Evolutionary conservation across 1,284 basidiomycete species (phyloP).

Genomic region (Laetiporus sulphureus): DNA sequence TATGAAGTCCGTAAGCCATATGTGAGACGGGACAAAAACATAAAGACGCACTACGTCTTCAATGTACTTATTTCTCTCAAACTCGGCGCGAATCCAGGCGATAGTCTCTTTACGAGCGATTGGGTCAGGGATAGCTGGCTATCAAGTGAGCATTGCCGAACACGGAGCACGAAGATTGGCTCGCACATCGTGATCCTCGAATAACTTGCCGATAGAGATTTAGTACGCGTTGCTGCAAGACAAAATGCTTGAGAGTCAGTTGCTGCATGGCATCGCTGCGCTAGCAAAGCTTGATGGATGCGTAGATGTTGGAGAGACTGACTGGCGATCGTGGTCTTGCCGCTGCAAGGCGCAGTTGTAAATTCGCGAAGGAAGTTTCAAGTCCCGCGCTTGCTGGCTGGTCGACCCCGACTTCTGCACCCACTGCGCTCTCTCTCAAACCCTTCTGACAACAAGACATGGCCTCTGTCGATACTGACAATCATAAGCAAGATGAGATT

Average conservation of each 20-base stretch:
- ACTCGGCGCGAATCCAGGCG: conserved; percentile 64
- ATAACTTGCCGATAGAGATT: conserved; percentile 58
- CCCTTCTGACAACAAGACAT: conserved; percentile 14
- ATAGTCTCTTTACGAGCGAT: conserved; percentile 57
- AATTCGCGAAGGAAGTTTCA: conserved; percentile 4
- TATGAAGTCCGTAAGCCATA: background rate
- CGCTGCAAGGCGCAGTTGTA: background rate
- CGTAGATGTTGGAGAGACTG: background rate
- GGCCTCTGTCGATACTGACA: conserved; percentile 17
- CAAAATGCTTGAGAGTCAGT: conserved; percentile 61
- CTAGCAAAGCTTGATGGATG: background rate
- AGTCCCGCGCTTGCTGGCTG: conserved; percentile 9
- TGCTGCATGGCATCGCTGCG: conserved; percentile 13
- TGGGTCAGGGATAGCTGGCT: conserved; percentile 56
- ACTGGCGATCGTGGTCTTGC: background rate
- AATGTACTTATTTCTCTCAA: conserved; percentile 55
- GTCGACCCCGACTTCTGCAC: conserved; percentile 10
- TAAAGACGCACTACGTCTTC: conserved; percentile 43
- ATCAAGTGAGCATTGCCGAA: conserved; percentile 10
- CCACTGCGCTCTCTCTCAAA: conserved; percentile 5
- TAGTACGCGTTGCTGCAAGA: conserved; percentile 56
- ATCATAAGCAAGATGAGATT: conserved; percentile 11
- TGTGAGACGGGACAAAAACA: background rate
- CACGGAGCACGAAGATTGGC: conserved; percentile 3
- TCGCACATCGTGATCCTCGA: conserved; percentile 59